These are phyloP conservation scores for Ceratonia siliqua DNA, from an alignment of 306 rosid genomes.

Conservation along the genomic window DNA sequence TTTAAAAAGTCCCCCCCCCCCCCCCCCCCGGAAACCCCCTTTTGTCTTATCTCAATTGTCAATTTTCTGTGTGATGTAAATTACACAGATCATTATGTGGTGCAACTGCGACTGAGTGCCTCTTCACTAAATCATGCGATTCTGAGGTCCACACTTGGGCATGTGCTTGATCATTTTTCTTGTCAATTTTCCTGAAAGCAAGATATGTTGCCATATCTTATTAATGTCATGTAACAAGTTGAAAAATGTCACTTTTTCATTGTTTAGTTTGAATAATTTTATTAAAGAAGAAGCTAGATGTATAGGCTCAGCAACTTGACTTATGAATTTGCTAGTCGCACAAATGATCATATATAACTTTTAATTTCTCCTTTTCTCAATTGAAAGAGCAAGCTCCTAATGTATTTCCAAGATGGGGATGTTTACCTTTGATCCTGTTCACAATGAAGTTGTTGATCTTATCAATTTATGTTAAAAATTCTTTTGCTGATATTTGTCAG, in stretches of 20 bases:
- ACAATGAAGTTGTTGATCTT: slow-evolving; percentile 19
- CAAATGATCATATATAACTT: background rate
- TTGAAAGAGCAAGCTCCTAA: background rate
- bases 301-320: slow-evolving; percentile 21
- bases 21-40: too few relatives aligned
- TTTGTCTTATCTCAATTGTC: background rate
- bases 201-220: background rate
- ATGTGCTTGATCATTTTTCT: slow-evolving; percentile 20
- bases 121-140: background rate
- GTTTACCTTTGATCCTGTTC: background rate
- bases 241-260: background rate
- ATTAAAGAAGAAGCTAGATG: slow-evolving; percentile 2
- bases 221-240: slow-evolving; percentile 1
- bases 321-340: background rate
- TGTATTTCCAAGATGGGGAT: background rate
- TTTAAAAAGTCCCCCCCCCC: too few relatives aligned
- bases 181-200: background rate
- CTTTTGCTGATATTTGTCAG: slow-evolving; percentile 42
- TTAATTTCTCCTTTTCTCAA: background rate
- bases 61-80: background rate
- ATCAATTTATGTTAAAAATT: slow-evolving; percentile 6
- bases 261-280: background rate
- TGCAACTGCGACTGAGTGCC: background rate
- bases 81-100: background rate
- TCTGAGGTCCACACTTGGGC: background rate